Conservation (phyloP, 2,329 filamentous ascomycete genomes). For the Alternaria brassicicola region DNA sequence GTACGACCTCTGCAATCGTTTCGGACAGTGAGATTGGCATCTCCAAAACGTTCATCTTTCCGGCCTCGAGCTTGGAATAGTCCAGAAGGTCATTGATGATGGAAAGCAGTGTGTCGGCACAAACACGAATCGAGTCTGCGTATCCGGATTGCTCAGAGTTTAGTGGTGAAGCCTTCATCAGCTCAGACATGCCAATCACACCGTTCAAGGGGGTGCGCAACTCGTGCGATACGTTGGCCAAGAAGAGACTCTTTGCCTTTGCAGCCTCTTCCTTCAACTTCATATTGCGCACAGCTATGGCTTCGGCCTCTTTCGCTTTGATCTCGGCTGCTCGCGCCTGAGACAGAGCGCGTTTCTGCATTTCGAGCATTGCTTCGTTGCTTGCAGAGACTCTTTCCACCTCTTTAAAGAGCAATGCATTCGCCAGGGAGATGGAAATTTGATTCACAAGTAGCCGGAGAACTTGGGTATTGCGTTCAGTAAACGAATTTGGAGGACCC, state of each 20-base stretch:
- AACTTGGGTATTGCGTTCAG: conserved; percentile 66
- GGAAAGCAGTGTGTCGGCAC: conserved; percentile 61
- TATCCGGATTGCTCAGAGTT: conserved; percentile 66
- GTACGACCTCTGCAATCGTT: conserved; percentile 68
- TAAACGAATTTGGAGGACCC: conserved; percentile 78
- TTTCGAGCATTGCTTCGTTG: conserved; percentile 77
- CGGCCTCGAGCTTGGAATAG: conserved; percentile 60
- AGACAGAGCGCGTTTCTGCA: conserved; percentile 74
- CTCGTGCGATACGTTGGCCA: conserved; percentile 63
- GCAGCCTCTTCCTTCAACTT: conserved; percentile 83
- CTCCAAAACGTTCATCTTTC: conserved; percentile 66
- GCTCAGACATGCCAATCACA: conserved; percentile 64
- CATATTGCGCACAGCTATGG: conserved; percentile 77
- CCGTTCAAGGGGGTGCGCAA: conserved; percentile 63
- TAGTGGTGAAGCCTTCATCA: conserved; percentile 63
- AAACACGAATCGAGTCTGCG: conserved; percentile 69
- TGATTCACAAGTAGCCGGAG: conserved; percentile 75
- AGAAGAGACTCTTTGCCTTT: conserved; percentile 80
- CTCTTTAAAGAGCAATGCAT: conserved; percentile 68
- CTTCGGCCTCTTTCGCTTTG: conserved; percentile 78
- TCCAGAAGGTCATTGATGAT: conserved; percentile 62
- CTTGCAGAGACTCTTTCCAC: conserved; percentile 79
- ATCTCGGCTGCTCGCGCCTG: conserved; percentile 75
- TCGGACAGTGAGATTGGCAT: conserved; percentile 59
- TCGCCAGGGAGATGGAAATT: conserved; percentile 69